These are phyloP conservation scores for Myxozyma melibiosi DNA, from an alignment of 805 yeast genomes.

Conservation along the genomic window DNA sequence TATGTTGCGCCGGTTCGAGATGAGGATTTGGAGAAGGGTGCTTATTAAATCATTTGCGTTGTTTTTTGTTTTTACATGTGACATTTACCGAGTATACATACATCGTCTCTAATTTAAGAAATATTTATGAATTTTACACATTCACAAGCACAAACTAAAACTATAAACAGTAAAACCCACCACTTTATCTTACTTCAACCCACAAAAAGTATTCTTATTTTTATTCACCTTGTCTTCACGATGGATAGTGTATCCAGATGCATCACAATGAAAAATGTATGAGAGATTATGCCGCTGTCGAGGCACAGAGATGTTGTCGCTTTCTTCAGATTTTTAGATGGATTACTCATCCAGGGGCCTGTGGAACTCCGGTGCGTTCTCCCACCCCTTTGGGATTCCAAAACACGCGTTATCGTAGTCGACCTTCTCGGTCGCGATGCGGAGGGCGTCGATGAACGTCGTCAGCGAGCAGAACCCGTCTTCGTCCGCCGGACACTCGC, in stretches of 20 bases:
- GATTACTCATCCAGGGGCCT: conserved; percentile 19
- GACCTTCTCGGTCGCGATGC: conserved; percentile 35
- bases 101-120: too few relatives aligned
- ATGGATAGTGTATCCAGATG: not conserved
- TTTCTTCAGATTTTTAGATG: not conserved
- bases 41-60: not conserved
- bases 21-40: conserved; percentile 5
- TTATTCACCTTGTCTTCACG: not conserved
- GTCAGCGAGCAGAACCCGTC: conserved; percentile 43
- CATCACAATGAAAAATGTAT: not conserved
- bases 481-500: conserved; percentile 39
- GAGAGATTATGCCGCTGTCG: not conserved
- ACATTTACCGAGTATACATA: too few relatives aligned
- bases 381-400: conserved; percentile 34
- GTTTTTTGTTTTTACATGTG: not conserved
- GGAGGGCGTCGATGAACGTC: conserved; percentile 38
- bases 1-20: not conserved
- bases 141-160: too few relatives aligned
- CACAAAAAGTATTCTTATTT: too few relatives aligned
- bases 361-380: conserved; percentile 25
- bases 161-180: too few relatives aligned
- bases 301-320: too few relatives aligned
- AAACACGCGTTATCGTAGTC: conserved; percentile 41
- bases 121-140: too few relatives aligned
- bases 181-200: too few relatives aligned